Conservation (phyloP, 2,329 filamentous ascomycete species). For the Alternaria solani region DNA sequence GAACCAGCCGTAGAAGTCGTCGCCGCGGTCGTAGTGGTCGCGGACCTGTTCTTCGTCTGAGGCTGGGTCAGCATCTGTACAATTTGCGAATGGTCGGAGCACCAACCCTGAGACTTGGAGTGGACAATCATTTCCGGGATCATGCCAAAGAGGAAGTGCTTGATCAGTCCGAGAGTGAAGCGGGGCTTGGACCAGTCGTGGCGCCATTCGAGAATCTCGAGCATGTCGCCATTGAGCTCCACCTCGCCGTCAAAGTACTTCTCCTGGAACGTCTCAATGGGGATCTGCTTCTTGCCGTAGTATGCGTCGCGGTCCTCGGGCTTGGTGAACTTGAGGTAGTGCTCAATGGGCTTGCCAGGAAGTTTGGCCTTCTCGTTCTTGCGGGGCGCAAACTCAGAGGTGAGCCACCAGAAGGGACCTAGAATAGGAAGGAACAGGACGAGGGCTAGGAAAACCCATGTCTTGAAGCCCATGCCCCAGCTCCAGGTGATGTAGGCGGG, state of each 20-base stretch:
- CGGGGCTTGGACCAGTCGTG: constrained; percentile 97
- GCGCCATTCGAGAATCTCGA: constrained; percentile 90
- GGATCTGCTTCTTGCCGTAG: constrained; percentile 79
- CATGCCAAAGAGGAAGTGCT: constrained; percentile 87
- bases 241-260: constrained; percentile 97
- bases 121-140: constrained; percentile 92
- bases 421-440: constrained; percentile 82
- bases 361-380: constrained; percentile 91
- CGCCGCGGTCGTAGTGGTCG: constrained; percentile 95
- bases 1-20: constrained; percentile 99
- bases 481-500: constrained; percentile 85
- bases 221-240: constrained; percentile 90
- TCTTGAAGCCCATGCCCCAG: constrained; percentile 84
- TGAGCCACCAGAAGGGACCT: constrained; percentile 79
- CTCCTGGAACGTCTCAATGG: constrained; percentile 94
- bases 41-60: constrained; percentile 97
- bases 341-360: constrained; percentile 85
- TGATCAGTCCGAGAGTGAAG: constrained; percentile 86
- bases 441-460: constrained; percentile 83
- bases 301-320: constrained; percentile 70
- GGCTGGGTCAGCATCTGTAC: constrained; percentile 9
- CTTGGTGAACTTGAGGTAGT: constrained; percentile 85
- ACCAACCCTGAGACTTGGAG: constrained; percentile 81
- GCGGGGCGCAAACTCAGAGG: constrained; percentile 82
- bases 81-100: background rate